Conservation (phyloP, 2,329 filamentous ascomycete genomes). For the Diaporthe sp. region DNA sequence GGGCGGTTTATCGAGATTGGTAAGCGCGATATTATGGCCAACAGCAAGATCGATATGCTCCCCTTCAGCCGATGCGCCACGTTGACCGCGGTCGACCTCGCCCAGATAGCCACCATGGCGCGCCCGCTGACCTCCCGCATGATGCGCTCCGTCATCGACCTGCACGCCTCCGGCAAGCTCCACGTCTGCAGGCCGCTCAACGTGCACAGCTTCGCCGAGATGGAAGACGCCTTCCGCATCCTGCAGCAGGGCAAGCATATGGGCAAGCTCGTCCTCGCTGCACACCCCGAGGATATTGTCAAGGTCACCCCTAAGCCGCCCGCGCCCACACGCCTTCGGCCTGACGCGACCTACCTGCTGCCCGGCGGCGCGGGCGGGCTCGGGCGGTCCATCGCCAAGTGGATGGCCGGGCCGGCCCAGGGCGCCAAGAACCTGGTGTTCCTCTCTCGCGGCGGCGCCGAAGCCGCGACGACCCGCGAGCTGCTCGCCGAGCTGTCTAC, state of each 20-base stretch:
- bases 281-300: conserved; percentile 37
- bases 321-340: conserved; percentile 30
- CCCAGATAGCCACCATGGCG: conserved; percentile 14
- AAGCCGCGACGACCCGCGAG: conserved; percentile 32
- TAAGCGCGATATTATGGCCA: conserved; percentile 45
- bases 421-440: conserved; percentile 46
- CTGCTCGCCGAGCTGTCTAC: conserved; percentile 40
- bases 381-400: conserved; percentile 44
- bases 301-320: conserved; percentile 36
- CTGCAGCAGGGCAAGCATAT: conserved; percentile 42
- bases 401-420: conserved; percentile 40
- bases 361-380: conserved; percentile 48
- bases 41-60: conserved; percentile 49
- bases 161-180: conserved; percentile 26
- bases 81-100: conserved; percentile 46
- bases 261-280: conserved; percentile 50
- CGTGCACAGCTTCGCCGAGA: conserved; percentile 32
- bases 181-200: conserved; percentile 31
- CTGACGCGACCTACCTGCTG: conserved; percentile 45
- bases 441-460: conserved; percentile 43
- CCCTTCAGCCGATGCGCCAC: conserved; percentile 31
- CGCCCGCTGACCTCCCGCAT: conserved; percentile 18
- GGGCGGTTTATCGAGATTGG: conserved; percentile 50
- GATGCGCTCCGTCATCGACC: conserved; percentile 22
- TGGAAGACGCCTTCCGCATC: conserved; percentile 51